A percentile compares a stretch with the other conserved stretches of the same genome.
Evolutionary conservation across 2,329 filamentous ascomycete genomes (phyloP).

Genomic region (Phaeosphaeriaceae sp.): DNA sequence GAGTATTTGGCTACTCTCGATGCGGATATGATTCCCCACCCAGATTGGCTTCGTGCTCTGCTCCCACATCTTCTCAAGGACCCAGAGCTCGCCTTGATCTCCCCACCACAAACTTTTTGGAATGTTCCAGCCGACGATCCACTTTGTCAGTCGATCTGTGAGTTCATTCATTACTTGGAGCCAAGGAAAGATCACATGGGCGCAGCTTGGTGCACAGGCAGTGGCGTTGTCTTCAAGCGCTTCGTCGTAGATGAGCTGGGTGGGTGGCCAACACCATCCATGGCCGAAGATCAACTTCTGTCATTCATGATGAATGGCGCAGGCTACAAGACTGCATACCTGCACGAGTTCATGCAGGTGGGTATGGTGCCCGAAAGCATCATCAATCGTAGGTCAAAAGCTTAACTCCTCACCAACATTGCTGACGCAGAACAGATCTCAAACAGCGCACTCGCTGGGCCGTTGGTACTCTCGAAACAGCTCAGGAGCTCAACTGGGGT

Average conservation of each 20-base stretch:
- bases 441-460: slow-evolving; percentile 10
- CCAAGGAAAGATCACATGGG: slow-evolving; percentile 11
- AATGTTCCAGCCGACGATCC: slow-evolving; percentile 9
- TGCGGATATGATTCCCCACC: slow-evolving; percentile 10
- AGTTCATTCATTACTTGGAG: slow-evolving; percentile 9
- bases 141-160: slow-evolving; percentile 9
- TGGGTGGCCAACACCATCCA: slow-evolving; percentile 9
- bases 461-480: slow-evolving; percentile 9
- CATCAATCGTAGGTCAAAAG: slow-evolving; percentile 7
- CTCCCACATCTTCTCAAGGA: slow-evolving; percentile 6
- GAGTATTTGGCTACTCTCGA: slow-evolving; percentile 8
- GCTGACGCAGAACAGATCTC: slow-evolving; percentile 3
- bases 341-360: slow-evolving; percentile 10
- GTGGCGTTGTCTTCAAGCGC: slow-evolving; percentile 10
- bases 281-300: slow-evolving; percentile 9
- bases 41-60: slow-evolving; percentile 9
- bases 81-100: slow-evolving; percentile 6
- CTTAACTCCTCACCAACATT: neutral
- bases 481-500: slow-evolving; percentile 8
- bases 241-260: slow-evolving; percentile 8
- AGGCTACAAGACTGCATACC: slow-evolving; percentile 10
- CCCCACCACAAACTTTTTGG: slow-evolving; percentile 8
- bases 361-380: slow-evolving; percentile 10
- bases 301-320: slow-evolving; percentile 11
- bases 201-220: slow-evolving; percentile 9